Evolutionary conservation across 2,329 filamentous ascomycete genomes (phyloP).

Genomic region (Phaeosphaeriaceae sp.): DNA sequence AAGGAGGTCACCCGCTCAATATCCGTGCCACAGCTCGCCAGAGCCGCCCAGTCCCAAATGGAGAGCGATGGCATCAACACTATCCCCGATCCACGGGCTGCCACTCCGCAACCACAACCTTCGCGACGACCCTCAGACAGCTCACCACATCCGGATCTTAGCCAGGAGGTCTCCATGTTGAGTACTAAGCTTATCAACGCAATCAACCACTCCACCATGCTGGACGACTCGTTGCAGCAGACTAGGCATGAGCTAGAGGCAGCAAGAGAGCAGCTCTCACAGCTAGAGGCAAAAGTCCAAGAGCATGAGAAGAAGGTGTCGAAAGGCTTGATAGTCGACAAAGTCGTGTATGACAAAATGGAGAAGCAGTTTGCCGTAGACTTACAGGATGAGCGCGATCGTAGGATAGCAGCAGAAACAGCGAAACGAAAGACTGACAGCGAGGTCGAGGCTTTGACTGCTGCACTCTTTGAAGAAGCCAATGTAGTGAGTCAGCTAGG

Average conservation of each 20-base stretch:
- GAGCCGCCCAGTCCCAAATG: conserved; percentile 42
- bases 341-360: conserved; percentile 70
- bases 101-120: conserved; percentile 44
- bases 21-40: conserved; percentile 45
- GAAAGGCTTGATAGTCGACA: conserved; percentile 77
- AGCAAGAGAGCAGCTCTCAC: conserved; percentile 69
- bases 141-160: conserved; percentile 67
- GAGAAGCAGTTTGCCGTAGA: conserved; percentile 51
- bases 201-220: conserved; percentile 91
- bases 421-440: conserved; percentile 90
- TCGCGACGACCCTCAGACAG: conserved; percentile 53
- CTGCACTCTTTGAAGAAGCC: conserved; percentile 95
- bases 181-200: conserved; percentile 97
- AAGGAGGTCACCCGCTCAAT: conserved; percentile 48
- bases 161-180: conserved; percentile 81
- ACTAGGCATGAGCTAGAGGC: conserved; percentile 83
- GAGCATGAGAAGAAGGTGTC: conserved; percentile 74
- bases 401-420: conserved; percentile 53
- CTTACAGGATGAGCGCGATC: conserved; percentile 50
- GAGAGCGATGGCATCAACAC: conserved; percentile 70
- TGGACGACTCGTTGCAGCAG: conserved; percentile 86
- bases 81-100: conserved; percentile 62
- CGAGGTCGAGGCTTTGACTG: conserved; percentile 88
- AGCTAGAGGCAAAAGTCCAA: conserved; percentile 72
- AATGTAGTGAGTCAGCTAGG: conserved; percentile 68